These are phyloP conservation scores for Colletotrichum spinosum DNA, from an alignment of 2,329 filamentous ascomycete species.

Conservation along the genomic window DNA sequence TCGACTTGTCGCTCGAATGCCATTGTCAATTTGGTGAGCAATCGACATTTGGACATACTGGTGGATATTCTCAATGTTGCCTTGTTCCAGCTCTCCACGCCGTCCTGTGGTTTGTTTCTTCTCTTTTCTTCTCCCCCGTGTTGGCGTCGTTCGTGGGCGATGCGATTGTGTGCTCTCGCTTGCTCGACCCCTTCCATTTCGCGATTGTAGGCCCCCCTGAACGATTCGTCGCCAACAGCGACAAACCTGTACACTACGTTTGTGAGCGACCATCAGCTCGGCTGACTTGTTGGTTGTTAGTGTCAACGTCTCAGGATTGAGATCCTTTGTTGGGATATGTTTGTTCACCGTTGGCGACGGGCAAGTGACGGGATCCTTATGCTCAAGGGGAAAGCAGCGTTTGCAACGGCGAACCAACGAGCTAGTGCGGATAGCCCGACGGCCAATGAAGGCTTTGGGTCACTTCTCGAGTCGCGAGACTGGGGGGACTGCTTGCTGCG, in stretches of 20 bases:
- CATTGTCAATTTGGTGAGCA: neutral
- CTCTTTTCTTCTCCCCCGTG: neutral
- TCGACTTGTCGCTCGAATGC: neutral
- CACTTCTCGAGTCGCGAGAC: neutral
- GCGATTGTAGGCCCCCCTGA: conserved; percentile 8
- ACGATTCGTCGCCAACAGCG: conserved; percentile 1
- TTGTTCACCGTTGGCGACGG: neutral
- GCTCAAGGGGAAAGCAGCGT: neutral
- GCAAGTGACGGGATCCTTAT: conserved; percentile 5
- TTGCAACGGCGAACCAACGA: neutral
- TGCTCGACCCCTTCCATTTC: conserved; percentile 9
- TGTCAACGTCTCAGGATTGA: conserved; percentile 1
- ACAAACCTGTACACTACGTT: neutral
- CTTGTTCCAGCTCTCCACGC: neutral
- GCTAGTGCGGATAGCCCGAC: no score
- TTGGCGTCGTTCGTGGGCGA: conserved; percentile 1
- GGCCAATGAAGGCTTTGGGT: neutral
- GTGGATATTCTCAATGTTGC: conserved; percentile 9
- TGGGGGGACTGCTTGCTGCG: no score
- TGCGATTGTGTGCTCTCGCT: conserved; percentile 11
- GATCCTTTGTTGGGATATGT: neutral
- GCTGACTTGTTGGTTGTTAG: neutral
- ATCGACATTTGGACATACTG: conserved; percentile 1
- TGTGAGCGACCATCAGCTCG: neutral
- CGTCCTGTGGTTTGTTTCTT: neutral